A percentile compares a stretch with the other conserved stretches of the same genome.
Conservation (phyloP, 2,329 filamentous ascomycete species). For the Microdochium nivale region DNA sequence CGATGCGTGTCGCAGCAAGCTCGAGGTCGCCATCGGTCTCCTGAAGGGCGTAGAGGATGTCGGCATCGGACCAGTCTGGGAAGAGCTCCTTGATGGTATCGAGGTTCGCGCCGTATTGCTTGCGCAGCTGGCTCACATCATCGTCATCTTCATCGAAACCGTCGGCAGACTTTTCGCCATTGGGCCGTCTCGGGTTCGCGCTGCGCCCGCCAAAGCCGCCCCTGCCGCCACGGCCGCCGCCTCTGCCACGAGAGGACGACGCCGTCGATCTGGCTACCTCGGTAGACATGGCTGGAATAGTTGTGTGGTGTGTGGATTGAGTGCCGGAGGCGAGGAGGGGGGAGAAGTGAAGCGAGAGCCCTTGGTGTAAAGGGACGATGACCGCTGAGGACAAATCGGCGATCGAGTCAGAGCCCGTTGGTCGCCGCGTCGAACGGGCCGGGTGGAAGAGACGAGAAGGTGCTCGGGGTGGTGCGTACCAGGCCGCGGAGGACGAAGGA, state of each 20-base stretch:
- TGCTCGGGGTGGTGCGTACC: neutral
- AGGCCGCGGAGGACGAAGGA: neutral
- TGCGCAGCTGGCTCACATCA: slow-evolving; percentile 84
- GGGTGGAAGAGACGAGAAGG: neutral
- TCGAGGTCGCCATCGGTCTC: slow-evolving; percentile 77
- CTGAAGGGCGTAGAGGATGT: slow-evolving; percentile 85
- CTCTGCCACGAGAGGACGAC: slow-evolving; percentile 78
- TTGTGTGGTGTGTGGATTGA: slow-evolving; percentile 22
- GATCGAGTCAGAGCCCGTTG: neutral
- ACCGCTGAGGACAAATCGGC: neutral
- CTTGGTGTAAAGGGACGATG: neutral
- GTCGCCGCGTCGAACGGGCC: neutral
- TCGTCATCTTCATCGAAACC: slow-evolving; percentile 74
- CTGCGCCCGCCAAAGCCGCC: slow-evolving; percentile 64
- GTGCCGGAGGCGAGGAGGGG: slow-evolving; percentile 20
- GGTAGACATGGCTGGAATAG: slow-evolving; percentile 64
- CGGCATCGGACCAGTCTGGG: slow-evolving; percentile 89
- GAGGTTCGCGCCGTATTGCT: slow-evolving; percentile 74
- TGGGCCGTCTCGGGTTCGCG: slow-evolving; percentile 44
- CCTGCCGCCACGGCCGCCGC: slow-evolving; percentile 78
- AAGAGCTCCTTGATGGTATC: slow-evolving; percentile 85
- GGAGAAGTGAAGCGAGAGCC: slow-evolving; percentile 12
- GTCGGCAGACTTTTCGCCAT: slow-evolving; percentile 60
- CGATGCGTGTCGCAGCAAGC: slow-evolving; percentile 67
- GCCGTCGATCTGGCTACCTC: slow-evolving; percentile 76